These are phyloP conservation scores for Exsudoporus frostii DNA, from an alignment of 768 basidiomycete species.

Conservation along the genomic window DNA sequence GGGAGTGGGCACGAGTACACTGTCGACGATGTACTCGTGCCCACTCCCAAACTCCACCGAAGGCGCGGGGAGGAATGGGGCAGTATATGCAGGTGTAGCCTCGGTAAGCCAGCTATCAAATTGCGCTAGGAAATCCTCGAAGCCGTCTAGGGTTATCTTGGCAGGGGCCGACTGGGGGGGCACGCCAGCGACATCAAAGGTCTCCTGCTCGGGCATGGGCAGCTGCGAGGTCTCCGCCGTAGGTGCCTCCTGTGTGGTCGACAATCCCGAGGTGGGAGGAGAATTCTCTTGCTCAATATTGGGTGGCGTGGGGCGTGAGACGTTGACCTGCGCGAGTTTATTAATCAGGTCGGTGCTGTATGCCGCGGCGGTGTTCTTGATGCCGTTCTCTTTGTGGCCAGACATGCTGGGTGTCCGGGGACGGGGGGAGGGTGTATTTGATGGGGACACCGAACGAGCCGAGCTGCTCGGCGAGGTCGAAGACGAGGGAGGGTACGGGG, in stretches of 20 bases:
- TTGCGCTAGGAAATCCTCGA: background rate
- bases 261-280: background rate
- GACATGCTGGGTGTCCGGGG: background rate
- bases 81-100: background rate
- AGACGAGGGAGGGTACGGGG: constrained; percentile 3
- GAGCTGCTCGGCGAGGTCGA: background rate
- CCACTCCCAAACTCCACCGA: too few relatives aligned
- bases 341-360: background rate
- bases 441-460: background rate
- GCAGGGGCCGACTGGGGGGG: background rate
- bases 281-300: background rate
- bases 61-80: background rate
- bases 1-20: background rate
- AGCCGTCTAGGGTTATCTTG: too few relatives aligned
- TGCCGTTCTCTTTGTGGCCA: too few relatives aligned
- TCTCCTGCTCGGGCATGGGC: background rate
- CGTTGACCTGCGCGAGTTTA: background rate
- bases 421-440: background rate
- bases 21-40: background rate
- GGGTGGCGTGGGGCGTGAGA: background rate
- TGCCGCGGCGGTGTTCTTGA: background rate
- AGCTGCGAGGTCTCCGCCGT: background rate
- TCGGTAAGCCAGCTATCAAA: background rate
- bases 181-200: background rate
- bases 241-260: too few relatives aligned